These are phyloP conservation scores for Malassezia dermatis DNA, from an alignment of 1,284 basidiomycete species.

Conservation along the genomic window DNA sequence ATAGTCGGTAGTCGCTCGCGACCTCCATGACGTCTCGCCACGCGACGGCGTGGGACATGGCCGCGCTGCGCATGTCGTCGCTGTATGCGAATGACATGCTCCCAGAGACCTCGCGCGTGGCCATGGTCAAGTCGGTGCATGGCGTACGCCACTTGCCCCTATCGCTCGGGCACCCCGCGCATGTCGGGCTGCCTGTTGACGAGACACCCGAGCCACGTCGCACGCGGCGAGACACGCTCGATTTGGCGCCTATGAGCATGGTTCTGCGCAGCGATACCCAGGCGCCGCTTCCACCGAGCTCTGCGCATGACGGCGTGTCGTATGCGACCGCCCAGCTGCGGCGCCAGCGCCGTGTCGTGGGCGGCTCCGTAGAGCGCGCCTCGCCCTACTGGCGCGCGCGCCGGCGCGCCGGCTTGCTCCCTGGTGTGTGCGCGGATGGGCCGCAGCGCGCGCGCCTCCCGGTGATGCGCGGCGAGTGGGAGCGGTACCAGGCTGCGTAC, in stretches of 20 bases:
- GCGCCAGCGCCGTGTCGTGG: conserved; percentile 6
- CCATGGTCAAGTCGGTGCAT: not conserved
- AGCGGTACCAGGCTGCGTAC: not conserved
- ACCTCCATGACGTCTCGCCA: not conserved
- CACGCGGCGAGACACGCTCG: not conserved
- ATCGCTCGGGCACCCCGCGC: not conserved
- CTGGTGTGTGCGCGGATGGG: not conserved
- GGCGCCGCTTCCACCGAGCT: not conserved
- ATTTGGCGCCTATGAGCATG: not conserved
- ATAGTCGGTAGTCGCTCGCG: not conserved
- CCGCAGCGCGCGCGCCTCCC: conserved; percentile 7
- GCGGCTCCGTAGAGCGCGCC: not conserved
- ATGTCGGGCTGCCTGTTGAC: not conserved
- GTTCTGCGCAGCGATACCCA: conserved; percentile 8
- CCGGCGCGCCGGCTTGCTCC: not conserved
- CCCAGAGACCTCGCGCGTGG: not conserved
- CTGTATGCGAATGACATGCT: not conserved
- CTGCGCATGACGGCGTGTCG: not conserved
- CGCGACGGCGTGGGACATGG: conserved; percentile 12
- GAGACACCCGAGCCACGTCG: not conserved
- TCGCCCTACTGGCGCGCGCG: conserved; percentile 13
- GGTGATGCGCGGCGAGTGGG: conserved; percentile 3
- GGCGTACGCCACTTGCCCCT: conserved; percentile 6
- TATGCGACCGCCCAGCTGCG: conserved; percentile 1
- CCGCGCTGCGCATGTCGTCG: conserved; percentile 12